Evolutionary conservation across 345 rosid species (phyloP).

Genomic region (Arabidopsis suecica): DNA sequence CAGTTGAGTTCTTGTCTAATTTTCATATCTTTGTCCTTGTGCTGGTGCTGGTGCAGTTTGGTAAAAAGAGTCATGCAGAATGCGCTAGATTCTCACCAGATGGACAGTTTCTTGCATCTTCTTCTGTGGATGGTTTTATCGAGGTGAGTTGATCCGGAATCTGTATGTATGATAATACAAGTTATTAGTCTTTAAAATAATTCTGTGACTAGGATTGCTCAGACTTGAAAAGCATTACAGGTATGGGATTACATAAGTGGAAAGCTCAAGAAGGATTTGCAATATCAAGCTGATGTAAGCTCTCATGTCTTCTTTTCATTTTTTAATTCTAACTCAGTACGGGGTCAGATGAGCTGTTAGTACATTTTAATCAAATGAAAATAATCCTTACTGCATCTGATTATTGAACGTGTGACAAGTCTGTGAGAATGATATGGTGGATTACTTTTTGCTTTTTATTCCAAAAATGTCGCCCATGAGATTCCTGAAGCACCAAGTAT

Average conservation of each 20-base stretch:
- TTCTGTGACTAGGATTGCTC: slow-evolving; percentile 38
- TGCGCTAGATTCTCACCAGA: slow-evolving; percentile 94
- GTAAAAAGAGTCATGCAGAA: slow-evolving; percentile 95
- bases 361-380: not conserved
- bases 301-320: slow-evolving; percentile 21
- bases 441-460: not conserved
- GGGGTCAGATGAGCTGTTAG: slow-evolving; percentile 24
- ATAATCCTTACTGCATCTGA: slow-evolving; percentile 7
- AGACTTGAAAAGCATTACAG: slow-evolving; percentile 47
- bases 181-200: slow-evolving; percentile 3
- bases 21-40: slow-evolving; percentile 26
- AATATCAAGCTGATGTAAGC: slow-evolving; percentile 96
- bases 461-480: not conserved
- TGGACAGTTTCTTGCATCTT: slow-evolving; percentile 96
- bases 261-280: slow-evolving; percentile 97
- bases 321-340: not conserved
- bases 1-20: slow-evolving; percentile 18
- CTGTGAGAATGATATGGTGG: slow-evolving; percentile 17
- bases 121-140: slow-evolving; percentile 96
- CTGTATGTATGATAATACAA: slow-evolving; percentile 11
- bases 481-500: slow-evolving; percentile 11
- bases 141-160: slow-evolving; percentile 58
- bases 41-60: slow-evolving; percentile 68
- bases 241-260: slow-evolving; percentile 99
- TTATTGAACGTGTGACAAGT: slow-evolving; percentile 3